Evolutionary conservation across 140 eudicot species (phyloP), one percentile per base, ranked within the genome.

Genomic region (Stevia rebaudiana): DNA sequence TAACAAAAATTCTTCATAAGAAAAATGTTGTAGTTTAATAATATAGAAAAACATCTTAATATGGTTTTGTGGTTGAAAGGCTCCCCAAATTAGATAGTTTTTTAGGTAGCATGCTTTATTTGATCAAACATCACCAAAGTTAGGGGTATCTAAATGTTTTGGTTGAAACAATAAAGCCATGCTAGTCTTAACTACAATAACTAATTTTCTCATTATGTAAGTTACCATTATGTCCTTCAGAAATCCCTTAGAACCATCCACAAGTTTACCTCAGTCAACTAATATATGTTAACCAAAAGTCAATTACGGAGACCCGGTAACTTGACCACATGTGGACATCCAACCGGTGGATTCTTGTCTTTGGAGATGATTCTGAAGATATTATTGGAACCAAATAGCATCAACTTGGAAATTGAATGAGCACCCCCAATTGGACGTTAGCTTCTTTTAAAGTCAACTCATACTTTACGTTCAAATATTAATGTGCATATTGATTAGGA

Each of bases 41-140:
- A 58, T 35, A 58, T 28, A 18, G 8, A 30, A 8, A 6, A 24
- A 28, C 6, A 30, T 30, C 41, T 13, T n/a, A 30, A 30, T 24
- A 28, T 55, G 30, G 54, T 70, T 39, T 17, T 8, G 30, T 51
- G 37, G 40, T 51, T 19, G 23, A 62, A 52, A 52, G 49, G 17
- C 25, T 70, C 42, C 59, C 68, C 13, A 72, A 72, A 71, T 72
- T 62, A 40, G 47, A 54, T 54, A 61, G 37, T 72, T 16, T 53
- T 72, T 47, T 74, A 23, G 74, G 55, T 46, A 49, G 19, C 30
- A 57, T 37, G 42, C 63, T 37, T 44, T 47, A 66, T 35, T 57
- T 74, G 74, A 23, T 36, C 28, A 57, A 50, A 67, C 48, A 67
- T 60, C 28, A 10, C 52, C 50, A 24, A 48, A 58, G 35, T 66